These are phyloP conservation scores for Elaeis oleifera DNA, from an alignment of 202 grass and related monocot species.

Conservation along the genomic window DNA sequence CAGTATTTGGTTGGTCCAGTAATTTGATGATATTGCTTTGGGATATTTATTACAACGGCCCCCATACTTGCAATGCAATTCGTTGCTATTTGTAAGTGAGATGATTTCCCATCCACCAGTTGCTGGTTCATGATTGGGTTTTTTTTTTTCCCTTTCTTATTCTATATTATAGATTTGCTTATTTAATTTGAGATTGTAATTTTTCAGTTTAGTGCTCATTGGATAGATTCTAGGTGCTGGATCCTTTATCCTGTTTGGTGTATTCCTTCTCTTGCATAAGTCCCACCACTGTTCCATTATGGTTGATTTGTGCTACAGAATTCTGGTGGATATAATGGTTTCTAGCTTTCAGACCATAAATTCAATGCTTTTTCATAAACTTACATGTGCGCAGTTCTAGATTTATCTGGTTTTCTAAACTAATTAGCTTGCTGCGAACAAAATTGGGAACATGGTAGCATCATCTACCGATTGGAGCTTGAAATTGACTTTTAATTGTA, in stretches of 20 bases:
- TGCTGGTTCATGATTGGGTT: background rate
- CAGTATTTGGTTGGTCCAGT: background rate
- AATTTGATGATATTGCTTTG: no score
- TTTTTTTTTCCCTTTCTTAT: background rate
- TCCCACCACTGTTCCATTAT: no score
- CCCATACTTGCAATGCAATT: slow-evolving; percentile 43
- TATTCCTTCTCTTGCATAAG: slow-evolving; percentile 71
- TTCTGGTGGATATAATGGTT: no score
- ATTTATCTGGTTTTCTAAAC: no score
- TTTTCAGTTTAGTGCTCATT: slow-evolving; percentile 40
- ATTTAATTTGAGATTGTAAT: background rate
- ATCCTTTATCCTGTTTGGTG: slow-evolving; percentile 52
- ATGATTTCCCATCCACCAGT: background rate
- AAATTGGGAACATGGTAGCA: no score
- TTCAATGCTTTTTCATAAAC: no score
- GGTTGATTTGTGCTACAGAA: no score
- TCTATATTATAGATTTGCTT: background rate
- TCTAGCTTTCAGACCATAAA: no score
- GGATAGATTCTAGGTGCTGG: slow-evolving; percentile 65
- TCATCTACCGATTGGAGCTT: no score
- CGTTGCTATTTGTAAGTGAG: slow-evolving; percentile 44
- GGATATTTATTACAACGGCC: slow-evolving; percentile 34
- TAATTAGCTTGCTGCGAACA: no score
- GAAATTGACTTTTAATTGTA: no score
- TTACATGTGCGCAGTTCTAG: no score